These are phyloP conservation scores for Colletotrichum lini DNA, from an alignment of 2,329 filamentous ascomycete species.

Conservation along the genomic window DNA sequence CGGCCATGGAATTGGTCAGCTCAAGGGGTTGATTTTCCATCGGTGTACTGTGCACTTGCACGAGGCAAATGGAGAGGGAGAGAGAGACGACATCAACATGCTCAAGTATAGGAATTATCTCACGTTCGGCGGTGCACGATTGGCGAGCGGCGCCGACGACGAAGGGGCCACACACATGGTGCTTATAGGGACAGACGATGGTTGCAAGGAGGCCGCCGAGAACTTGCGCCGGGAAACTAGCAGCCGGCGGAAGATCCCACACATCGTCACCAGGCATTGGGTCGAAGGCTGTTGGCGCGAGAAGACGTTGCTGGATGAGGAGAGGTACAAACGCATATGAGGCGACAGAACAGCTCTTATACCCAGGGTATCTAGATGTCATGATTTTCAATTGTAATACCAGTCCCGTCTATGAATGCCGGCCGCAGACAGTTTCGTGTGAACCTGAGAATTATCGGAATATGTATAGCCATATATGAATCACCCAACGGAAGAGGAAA, in stretches of 20 bases:
- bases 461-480: too few species aligned
- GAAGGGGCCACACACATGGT: slow-evolving; percentile 80
- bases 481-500: neutral
- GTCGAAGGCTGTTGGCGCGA: slow-evolving; percentile 85
- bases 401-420: slow-evolving; percentile 16
- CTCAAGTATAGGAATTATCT: slow-evolving; percentile 68
- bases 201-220: slow-evolving; percentile 54
- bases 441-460: too few species aligned
- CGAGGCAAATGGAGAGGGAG: slow-evolving; percentile 39
- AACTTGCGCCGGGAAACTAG: slow-evolving; percentile 55
- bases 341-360: slow-evolving; percentile 24
- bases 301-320: slow-evolving; percentile 84
- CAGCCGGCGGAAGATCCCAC: slow-evolving; percentile 67
- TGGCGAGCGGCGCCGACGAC: slow-evolving; percentile 67
- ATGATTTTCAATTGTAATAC: slow-evolving; percentile 30
- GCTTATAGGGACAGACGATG: slow-evolving; percentile 58
- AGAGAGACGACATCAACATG: slow-evolving; percentile 49
- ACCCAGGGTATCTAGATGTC: slow-evolving; percentile 5
- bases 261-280: slow-evolving; percentile 81
- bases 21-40: slow-evolving; percentile 68
- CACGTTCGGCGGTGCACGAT: slow-evolving; percentile 77
- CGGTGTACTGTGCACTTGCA: slow-evolving; percentile 60
- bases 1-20: slow-evolving; percentile 65
- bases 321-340: slow-evolving; percentile 62
- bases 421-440: too few species aligned